Evolutionary conservation across 805 yeast genomes (phyloP).

Genomic region (Kuraishia cidri): DNA sequence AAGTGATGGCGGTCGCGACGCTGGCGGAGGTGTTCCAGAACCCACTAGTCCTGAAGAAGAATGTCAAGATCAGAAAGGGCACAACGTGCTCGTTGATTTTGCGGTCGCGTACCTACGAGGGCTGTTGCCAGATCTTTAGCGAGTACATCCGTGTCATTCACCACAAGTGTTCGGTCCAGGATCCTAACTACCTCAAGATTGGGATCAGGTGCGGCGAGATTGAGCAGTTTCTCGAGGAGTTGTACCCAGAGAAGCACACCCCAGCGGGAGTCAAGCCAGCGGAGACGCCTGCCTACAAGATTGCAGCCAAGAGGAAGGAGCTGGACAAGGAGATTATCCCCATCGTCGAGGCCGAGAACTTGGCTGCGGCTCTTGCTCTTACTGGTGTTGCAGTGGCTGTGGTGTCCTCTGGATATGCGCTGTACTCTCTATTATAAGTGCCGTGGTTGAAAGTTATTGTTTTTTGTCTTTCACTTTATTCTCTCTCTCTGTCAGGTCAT

Average conservation of each 20-base stretch:
- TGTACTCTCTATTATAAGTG: no score
- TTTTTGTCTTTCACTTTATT: no score
- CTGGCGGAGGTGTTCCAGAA: conserved; percentile 80
- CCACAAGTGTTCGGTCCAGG: conserved; percentile 67
- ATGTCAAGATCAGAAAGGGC: conserved; percentile 88
- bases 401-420: no score
- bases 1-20: conserved; percentile 98
- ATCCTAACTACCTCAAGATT: conserved; percentile 78
- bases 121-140: conserved; percentile 71
- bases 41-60: conserved; percentile 54
- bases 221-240: conserved; percentile 76
- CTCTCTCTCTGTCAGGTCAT: no score
- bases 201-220: conserved; percentile 84
- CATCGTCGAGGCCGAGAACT: no score
- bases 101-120: conserved; percentile 63
- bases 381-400: no score
- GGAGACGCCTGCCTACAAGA: not conserved
- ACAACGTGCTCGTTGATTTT: conserved; percentile 72
- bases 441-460: no score
- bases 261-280: conserved; percentile 43
- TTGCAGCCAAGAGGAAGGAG: not conserved
- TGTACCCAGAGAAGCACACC: conserved; percentile 52
- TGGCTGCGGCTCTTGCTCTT: no score
- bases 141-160: conserved; percentile 69
- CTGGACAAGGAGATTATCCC: no score